These are phyloP conservation scores for Desmodesmus armatus DNA, from an alignment of 139 green algal species.

Conservation along the genomic window DNA sequence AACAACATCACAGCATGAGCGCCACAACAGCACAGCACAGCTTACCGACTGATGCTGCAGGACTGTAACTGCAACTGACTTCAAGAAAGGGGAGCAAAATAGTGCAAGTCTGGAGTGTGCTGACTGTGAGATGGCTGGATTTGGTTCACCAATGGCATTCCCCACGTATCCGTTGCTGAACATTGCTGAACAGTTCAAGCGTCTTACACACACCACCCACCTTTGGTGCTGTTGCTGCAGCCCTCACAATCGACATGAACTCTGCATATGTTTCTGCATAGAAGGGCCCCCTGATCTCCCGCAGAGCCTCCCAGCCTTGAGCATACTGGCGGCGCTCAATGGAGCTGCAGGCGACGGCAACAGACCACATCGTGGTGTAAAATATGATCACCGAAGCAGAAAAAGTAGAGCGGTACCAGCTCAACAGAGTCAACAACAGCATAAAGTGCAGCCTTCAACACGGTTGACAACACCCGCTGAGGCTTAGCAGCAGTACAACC, in stretches of 20 bases:
- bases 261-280: constrained; percentile 13
- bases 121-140: too few relatives aligned
- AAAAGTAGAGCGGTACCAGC: background rate
- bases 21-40: too few relatives aligned
- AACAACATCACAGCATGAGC: background rate
- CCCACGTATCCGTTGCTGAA: too few relatives aligned
- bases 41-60: background rate
- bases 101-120: too few relatives aligned
- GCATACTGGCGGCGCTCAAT: background rate
- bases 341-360: constrained; percentile 1
- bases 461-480: background rate
- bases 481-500: background rate
- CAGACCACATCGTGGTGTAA: background rate
- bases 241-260: background rate
- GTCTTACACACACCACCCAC: background rate
- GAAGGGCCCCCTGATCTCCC: background rate
- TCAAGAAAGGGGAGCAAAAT: too few relatives aligned
- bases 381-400: background rate
- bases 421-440: background rate
- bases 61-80: too few relatives aligned
- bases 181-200: too few relatives aligned
- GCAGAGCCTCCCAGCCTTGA: constrained; percentile 1
- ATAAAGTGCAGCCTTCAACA: background rate
- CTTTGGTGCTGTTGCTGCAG: background rate
- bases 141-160: too few relatives aligned